Conservation (phyloP, 2,329 filamentous ascomycete genomes). For the Pleomassaria siparia region DNA sequence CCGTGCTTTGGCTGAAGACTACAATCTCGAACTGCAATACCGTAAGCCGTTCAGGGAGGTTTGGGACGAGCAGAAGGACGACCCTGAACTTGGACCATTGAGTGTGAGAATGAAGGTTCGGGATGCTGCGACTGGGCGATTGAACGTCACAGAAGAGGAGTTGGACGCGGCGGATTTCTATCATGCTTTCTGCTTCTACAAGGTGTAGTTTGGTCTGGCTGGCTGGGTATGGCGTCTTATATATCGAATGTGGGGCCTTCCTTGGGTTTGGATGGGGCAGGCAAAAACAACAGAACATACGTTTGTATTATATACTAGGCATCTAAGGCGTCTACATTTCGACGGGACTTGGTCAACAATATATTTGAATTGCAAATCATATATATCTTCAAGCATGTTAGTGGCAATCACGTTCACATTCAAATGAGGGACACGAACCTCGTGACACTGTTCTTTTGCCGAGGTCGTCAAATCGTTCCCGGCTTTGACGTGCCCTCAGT, state of each 20-base stretch:
- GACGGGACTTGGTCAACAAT: neutral
- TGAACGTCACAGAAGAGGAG: constrained; percentile 80
- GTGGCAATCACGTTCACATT: neutral
- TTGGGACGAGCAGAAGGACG: constrained; percentile 88
- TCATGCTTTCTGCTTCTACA: constrained; percentile 95
- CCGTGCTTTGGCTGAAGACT: constrained; percentile 91
- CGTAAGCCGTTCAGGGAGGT: constrained; percentile 88
- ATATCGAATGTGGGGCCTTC: constrained; percentile 11
- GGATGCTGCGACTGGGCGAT: constrained; percentile 63
- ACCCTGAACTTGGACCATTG: constrained; percentile 75
- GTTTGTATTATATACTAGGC: neutral
- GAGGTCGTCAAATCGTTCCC: constrained; percentile 19
- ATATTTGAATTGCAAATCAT: neutral
- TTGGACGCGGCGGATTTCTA: constrained; percentile 86
- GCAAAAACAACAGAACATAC: constrained; percentile 1
- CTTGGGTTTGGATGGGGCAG: constrained; percentile 4
- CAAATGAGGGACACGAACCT: neutral
- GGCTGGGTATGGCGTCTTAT: constrained; percentile 1
- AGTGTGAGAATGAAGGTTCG: constrained; percentile 96
- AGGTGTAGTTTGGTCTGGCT: constrained; percentile 59
- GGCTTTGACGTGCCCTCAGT: constrained; percentile 11
- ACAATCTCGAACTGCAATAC: constrained; percentile 93
- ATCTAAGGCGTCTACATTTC: neutral
- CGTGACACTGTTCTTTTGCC: constrained; percentile 12
- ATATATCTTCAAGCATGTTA: neutral